Base-by-base conservation (phyloP, 768 basidiomycete species). In the Mrakia frigida region DNA sequence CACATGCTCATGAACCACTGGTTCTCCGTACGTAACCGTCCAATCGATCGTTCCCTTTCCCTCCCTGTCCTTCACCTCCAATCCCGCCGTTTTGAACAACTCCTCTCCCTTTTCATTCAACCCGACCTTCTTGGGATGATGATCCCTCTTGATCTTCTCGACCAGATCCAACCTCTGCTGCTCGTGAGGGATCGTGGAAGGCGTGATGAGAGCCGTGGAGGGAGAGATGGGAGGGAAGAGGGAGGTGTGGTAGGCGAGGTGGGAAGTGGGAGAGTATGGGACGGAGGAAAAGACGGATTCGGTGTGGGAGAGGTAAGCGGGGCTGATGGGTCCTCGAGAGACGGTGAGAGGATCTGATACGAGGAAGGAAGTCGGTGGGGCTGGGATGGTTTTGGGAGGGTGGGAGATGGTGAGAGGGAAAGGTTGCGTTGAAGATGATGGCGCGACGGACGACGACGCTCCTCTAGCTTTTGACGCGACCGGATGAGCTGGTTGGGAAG, bases 21-120 rank as follows among this genome's bases (percentile, higher is more conserved):
- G 68, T 41, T 67, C 6, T 37, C 18, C 37, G n/a, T 56, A 41
- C 18, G 11, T 28, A 41, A 70, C 67, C 21, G 33, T 37, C 74
- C 74, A 75, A 31, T 75, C 74, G 31, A 75, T 69, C 41, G 68
- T 60, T 5, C 74, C 74, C 7, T 59, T n/a, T 35, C 74, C 74
- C 28, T 75, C 56, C 4, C 37, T 41, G 28, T 75, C 74, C 53
- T 33, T 23, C n/a, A 70, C 41, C 68, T 60, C 21, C 39, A 75
- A 25, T 0, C 74, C 74, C 3, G 65, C 68, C 41, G 33, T 41
- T 10, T 25, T 56, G 56, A 75, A 75, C n/a, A 70, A 31, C 28
- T 3, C 74, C 25, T 39, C 65, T 18, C 35, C 65, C 37, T 37
- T n/a, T 21, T 59, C 13, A 18, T 14, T 56, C 14, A 21, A 52